These are phyloP conservation scores for Carex littledalei DNA, from an alignment of 176 grass and related monocot genomes.

Conservation along the genomic window DNA sequence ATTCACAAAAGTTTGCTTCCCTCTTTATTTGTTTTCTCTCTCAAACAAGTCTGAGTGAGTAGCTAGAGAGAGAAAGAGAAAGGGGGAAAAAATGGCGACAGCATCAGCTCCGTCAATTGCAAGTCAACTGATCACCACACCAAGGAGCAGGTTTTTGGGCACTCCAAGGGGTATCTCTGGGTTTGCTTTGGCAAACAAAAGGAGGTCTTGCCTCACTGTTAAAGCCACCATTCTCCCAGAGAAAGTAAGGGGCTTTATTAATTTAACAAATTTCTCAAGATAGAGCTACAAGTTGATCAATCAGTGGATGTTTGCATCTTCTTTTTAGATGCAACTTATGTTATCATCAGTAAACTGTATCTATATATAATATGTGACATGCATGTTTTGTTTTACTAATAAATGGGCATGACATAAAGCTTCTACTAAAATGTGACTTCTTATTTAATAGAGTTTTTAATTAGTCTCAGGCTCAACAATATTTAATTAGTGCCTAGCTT, in stretches of 20 bases:
- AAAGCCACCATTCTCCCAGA: constrained; percentile 62
- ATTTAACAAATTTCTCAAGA: not conserved
- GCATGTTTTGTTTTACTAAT: not conserved
- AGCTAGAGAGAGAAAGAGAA: not conserved
- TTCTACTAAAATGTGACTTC: not conserved
- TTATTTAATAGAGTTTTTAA: not conserved
- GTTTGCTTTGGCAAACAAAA: constrained; percentile 28
- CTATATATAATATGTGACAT: not conserved
- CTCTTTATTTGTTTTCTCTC: constrained; percentile 9
- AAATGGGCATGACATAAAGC: not conserved
- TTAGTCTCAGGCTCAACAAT: too few species aligned
- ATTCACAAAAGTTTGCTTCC: not conserved
- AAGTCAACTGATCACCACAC: constrained; percentile 58
- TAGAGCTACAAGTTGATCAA: not conserved
- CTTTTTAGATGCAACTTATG: not conserved
- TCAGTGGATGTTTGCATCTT: not conserved
- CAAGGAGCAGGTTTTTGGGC: constrained; percentile 20
- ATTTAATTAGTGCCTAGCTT: not conserved
- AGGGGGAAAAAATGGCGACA: constrained; percentile 40
- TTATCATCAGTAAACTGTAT: not conserved
- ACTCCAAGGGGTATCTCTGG: constrained; percentile 55
- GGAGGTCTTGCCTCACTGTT: constrained; percentile 52
- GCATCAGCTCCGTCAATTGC: constrained; percentile 79
- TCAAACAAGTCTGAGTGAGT: constrained; percentile 5
- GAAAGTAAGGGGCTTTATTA: constrained; percentile 35